Evolutionary conservation across 2,329 filamentous ascomycete species (phyloP).

Genomic region (Aspergillus carbonarius): DNA sequence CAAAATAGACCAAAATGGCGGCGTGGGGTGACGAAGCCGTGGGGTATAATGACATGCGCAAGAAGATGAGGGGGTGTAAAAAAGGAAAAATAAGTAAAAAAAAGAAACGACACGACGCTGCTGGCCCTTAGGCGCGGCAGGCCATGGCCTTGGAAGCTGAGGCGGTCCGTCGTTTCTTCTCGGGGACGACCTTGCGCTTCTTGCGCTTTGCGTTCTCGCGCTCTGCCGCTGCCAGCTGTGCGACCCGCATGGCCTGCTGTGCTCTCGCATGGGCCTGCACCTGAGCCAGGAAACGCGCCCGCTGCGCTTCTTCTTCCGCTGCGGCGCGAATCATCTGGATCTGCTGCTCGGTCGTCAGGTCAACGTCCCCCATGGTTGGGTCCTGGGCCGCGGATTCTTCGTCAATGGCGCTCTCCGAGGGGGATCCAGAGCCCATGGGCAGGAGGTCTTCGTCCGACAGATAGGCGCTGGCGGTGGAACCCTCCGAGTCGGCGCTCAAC

Average conservation of each 20-base stretch:
- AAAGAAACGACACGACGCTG: not conserved
- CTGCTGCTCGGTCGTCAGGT: constrained; percentile 42
- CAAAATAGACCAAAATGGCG: not conserved
- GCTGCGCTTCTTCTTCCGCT: constrained; percentile 38
- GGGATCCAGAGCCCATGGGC: constrained; percentile 31
- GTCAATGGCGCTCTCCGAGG: constrained; percentile 26
- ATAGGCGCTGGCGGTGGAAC: constrained; percentile 37
- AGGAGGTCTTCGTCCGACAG: constrained; percentile 46
- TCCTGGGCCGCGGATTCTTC: constrained; percentile 29
- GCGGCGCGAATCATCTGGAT: constrained; percentile 37
- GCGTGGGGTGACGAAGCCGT: constrained; percentile 8
- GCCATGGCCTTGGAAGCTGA: constrained; percentile 15
- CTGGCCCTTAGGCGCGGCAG: constrained; percentile 14
- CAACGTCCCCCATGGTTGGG: constrained; percentile 22
- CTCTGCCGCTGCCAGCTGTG: constrained; percentile 30
- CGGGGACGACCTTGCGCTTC: constrained; percentile 30
- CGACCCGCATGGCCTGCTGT: constrained; percentile 38
- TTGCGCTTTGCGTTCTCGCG: constrained; percentile 29
- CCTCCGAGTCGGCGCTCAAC: constrained; percentile 31
- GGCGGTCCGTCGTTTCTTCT: constrained; percentile 27
- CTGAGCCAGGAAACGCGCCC: constrained; percentile 40
- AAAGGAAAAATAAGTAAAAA: not conserved
- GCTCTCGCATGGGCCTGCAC: constrained; percentile 44
- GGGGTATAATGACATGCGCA: constrained; percentile 9
- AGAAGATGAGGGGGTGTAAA: not conserved